A percentile compares a stretch with the other conserved stretches of the same genome.
phyloP scores from a whole-genome alignment of 805 yeast species.

The Ogataea minuta region DNA sequence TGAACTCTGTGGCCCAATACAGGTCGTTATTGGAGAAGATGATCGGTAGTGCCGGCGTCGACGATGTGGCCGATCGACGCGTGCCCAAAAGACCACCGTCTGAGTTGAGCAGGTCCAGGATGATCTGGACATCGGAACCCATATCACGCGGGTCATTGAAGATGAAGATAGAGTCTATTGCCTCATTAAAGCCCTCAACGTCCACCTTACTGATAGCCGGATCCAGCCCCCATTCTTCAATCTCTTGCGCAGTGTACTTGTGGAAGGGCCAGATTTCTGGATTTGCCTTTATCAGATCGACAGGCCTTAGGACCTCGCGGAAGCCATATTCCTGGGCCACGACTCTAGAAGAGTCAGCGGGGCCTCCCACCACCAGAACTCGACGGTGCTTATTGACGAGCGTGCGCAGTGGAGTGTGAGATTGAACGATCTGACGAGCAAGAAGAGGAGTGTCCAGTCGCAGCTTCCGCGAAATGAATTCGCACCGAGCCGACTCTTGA shows the following conservation, averaged over 20 bases:
- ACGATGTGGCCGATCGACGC: slow-evolving; percentile 33
- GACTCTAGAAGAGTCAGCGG: slow-evolving; percentile 63
- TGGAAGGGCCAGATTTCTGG: slow-evolving; percentile 71
- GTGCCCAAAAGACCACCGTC: slow-evolving; percentile 66
- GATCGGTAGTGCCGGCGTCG: slow-evolving; percentile 62
- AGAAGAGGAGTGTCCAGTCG: slow-evolving; percentile 45
- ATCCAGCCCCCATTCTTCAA: slow-evolving; percentile 40
- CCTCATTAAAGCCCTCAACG: slow-evolving; percentile 33
- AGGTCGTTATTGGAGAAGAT: slow-evolving; percentile 82
- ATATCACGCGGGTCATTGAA: slow-evolving; percentile 89
- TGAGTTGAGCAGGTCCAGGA: slow-evolving; percentile 67
- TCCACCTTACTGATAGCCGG: slow-evolving; percentile 29
- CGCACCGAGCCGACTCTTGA: slow-evolving; percentile 59
- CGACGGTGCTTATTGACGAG: slow-evolving; percentile 52
- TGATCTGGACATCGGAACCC: slow-evolving; percentile 80
- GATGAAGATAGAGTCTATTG: slow-evolving; percentile 74
- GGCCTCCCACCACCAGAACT: slow-evolving; percentile 85
- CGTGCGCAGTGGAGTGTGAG: slow-evolving; percentile 82
- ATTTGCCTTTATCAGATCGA: slow-evolving; percentile 62
- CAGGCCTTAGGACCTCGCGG: slow-evolving; percentile 65
- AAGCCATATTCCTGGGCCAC: slow-evolving; percentile 82
- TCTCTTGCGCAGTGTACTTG: slow-evolving; percentile 45
- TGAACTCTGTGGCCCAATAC: slow-evolving; percentile 83
- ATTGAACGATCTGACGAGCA: slow-evolving; percentile 69
- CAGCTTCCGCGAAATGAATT: slow-evolving; percentile 42